phyloP scores from a whole-genome alignment of 78 protist species.

The Polysphondylium violaceum region DNA sequence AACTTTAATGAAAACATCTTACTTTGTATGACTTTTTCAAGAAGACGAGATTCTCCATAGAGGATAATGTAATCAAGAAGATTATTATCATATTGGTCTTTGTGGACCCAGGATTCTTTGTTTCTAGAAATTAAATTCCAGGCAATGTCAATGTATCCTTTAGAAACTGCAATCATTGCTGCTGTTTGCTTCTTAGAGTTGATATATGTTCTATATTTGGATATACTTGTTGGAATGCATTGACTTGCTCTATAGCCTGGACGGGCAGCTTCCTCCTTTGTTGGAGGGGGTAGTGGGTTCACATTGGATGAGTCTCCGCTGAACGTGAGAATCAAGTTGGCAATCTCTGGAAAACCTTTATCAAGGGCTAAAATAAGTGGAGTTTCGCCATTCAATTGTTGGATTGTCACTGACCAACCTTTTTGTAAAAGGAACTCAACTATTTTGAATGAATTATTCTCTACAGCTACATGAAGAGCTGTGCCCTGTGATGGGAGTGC shows the following conservation, averaged over 20 bases:
- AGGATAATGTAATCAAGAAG: slow-evolving; percentile 24
- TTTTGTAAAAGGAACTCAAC: not conserved
- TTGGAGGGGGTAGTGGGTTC: not conserved
- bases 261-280: not conserved
- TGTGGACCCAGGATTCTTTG: slow-evolving; percentile 28
- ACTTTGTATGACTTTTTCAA: not conserved
- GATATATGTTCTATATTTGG: not conserved
- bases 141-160: slow-evolving; percentile 49
- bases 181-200: slow-evolving; percentile 25
- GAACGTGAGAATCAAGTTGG: slow-evolving; percentile 2
- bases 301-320: not conserved
- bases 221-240: not conserved
- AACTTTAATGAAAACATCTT: not conserved
- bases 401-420: slow-evolving; percentile 23
- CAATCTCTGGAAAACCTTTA: slow-evolving; percentile 38
- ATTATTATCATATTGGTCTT: not conserved
- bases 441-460: slow-evolving; percentile 1
- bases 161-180: slow-evolving; percentile 32
- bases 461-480: slow-evolving; percentile 32
- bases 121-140: not conserved
- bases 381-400: slow-evolving; percentile 33
- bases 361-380: slow-evolving; percentile 32
- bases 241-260: not conserved
- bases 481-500: slow-evolving; percentile 23
- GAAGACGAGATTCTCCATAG: slow-evolving; percentile 2